Percentiles rank a stretch among this genome's conserved stretches.
These are phyloP conservation scores for Rhodamnia argentea DNA, from an alignment of 345 rosid genomes.

Conservation along the genomic window DNA sequence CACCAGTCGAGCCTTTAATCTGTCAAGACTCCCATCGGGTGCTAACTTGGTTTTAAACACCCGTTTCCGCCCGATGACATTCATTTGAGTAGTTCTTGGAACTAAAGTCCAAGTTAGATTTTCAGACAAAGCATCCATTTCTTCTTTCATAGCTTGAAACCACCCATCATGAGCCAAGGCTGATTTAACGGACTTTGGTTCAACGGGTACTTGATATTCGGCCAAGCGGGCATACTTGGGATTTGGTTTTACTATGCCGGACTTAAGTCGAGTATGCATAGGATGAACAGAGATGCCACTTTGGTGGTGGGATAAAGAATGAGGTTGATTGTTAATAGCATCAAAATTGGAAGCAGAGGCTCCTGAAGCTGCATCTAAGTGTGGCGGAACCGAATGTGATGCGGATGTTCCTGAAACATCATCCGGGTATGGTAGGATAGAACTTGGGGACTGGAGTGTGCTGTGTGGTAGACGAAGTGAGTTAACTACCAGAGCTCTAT, in stretches of 20 bases:
- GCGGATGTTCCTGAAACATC: too few relatives aligned
- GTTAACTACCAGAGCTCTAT: too few relatives aligned
- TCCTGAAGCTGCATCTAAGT: too few relatives aligned
- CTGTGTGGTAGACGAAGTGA: too few relatives aligned
- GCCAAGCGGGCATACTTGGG: neutral
- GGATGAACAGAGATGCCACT: neutral
- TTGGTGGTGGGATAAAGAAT: neutral
- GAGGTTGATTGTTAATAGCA: too few relatives aligned
- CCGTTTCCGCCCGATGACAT: neutral
- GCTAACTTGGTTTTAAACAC: neutral
- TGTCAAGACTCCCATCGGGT: neutral
- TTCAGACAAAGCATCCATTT: neutral
- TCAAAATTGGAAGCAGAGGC: too few relatives aligned
- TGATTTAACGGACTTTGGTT: neutral
- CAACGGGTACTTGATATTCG: neutral
- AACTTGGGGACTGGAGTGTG: too few relatives aligned
- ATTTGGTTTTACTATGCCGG: neutral
- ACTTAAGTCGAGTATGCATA: neutral
- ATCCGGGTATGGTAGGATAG: too few relatives aligned
- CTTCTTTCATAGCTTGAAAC: neutral
- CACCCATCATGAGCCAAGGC: neutral
- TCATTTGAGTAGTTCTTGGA: neutral
- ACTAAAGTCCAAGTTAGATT: neutral
- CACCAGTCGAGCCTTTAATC: neutral
- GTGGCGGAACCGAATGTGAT: too few relatives aligned